A percentile compares a stretch with the other conserved stretches of the same genome.
These are phyloP conservation scores for Monilinia fructigena DNA, from an alignment of 2,329 filamentous ascomycete species.

Conservation along the genomic window DNA sequence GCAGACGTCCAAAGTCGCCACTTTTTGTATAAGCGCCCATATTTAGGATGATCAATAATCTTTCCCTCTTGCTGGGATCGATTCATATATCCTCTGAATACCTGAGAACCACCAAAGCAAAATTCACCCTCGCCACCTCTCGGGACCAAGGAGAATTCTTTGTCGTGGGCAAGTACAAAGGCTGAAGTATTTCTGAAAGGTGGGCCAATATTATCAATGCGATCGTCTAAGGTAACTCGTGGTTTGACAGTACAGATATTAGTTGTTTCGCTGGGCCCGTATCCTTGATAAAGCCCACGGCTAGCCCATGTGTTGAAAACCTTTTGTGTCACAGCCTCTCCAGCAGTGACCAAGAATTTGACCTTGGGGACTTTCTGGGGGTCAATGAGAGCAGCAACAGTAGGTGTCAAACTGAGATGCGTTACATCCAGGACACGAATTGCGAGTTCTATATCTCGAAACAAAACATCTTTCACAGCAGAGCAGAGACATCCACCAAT, in stretches of 20 bases:
- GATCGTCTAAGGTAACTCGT: conserved; percentile 55
- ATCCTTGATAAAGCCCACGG: conserved; percentile 71
- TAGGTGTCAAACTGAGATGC: conserved; percentile 82
- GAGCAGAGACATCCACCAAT: conserved; percentile 77
- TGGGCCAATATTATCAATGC: conserved; percentile 73
- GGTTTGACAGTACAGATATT: conserved; percentile 79
- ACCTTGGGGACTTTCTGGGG: conserved; percentile 68
- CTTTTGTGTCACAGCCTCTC: conserved; percentile 72
- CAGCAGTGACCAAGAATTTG: conserved; percentile 74
- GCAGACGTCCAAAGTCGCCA: conserved; percentile 77
- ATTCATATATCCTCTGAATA: conserved; percentile 72
- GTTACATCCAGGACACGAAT: conserved; percentile 66
- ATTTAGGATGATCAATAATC: conserved; percentile 66
- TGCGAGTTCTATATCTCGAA: conserved; percentile 66
- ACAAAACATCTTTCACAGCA: conserved; percentile 70
- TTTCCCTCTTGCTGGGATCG: conserved; percentile 61
- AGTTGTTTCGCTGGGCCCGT: conserved; percentile 82
- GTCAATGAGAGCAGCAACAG: conserved; percentile 73
- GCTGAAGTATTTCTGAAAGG: conserved; percentile 71
- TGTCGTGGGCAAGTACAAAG: conserved; percentile 43
- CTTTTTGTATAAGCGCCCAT: conserved; percentile 75
- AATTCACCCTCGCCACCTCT: conserved; percentile 76
- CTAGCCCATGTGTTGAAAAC: conserved; percentile 69
- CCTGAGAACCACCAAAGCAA: conserved; percentile 82
- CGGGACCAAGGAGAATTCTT: conserved; percentile 56